Evolutionary conservation across 83 land plant genomes (phyloP).

Genomic region (Picea abies): DNA sequence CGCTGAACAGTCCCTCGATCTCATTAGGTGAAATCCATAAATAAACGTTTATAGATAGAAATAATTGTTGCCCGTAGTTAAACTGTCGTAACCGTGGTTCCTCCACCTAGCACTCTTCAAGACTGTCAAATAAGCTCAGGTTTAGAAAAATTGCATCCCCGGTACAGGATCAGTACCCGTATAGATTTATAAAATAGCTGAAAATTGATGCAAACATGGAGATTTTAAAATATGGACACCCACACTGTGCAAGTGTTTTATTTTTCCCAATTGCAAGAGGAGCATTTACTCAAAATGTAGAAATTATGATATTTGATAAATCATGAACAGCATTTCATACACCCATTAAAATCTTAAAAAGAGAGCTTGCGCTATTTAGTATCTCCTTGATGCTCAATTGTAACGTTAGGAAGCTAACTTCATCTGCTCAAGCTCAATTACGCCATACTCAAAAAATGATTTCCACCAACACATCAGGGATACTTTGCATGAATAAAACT

Average conservation of each 20-base stretch:
- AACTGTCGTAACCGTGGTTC: too few species aligned
- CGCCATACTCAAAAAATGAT: neutral
- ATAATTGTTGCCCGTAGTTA: too few species aligned
- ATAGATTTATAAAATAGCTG: neutral
- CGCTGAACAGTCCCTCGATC: too few species aligned
- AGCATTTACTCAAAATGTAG: neutral
- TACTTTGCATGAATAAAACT: neutral
- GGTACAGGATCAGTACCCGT: neutral
- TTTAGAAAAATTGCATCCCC: too few species aligned
- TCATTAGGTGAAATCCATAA: too few species aligned
- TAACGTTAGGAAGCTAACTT: neutral
- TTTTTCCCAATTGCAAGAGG: neutral
- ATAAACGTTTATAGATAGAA: too few species aligned
- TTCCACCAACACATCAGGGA: neutral
- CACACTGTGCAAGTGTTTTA: too few species aligned
- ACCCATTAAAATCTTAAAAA: too few species aligned
- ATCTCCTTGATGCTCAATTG: too few species aligned
- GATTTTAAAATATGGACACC: neutral
- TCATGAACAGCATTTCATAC: neutral
- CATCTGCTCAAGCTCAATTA: neutral
- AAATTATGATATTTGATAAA: constrained; percentile 1
- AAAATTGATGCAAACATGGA: neutral
- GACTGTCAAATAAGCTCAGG: too few species aligned
- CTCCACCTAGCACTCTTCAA: too few species aligned
- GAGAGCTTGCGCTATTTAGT: too few species aligned